Percentiles rank a stretch among this genome's conserved stretches.
These are phyloP conservation scores for Ophiosphaerella narmari DNA, from an alignment of 2,329 filamentous ascomycete genomes.

Conservation along the genomic window DNA sequence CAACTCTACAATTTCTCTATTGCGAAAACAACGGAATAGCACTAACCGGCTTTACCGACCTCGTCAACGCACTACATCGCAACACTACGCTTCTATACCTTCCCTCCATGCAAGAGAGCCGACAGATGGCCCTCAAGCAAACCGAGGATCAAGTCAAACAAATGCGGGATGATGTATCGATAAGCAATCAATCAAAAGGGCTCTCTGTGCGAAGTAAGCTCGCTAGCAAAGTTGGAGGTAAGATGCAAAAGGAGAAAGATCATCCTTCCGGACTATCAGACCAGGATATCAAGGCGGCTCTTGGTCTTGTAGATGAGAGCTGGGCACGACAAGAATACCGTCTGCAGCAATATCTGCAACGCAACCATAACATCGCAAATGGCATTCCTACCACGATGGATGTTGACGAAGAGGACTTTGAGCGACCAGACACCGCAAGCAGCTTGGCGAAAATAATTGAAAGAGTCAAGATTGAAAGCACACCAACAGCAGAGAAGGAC, in stretches of 20 bases:
- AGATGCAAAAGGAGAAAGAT: slow-evolving; percentile 28
- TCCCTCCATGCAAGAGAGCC: slow-evolving; percentile 66
- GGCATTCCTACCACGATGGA: slow-evolving; percentile 51
- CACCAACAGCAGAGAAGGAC: slow-evolving; percentile 49
- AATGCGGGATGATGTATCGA: slow-evolving; percentile 49
- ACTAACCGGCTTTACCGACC: slow-evolving; percentile 69
- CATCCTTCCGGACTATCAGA: slow-evolving; percentile 44
- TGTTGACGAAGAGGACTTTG: slow-evolving; percentile 53
- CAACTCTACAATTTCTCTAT: slow-evolving; percentile 65
- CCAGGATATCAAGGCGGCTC: slow-evolving; percentile 56
- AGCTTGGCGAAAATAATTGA: slow-evolving; percentile 51
- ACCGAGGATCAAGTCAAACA: slow-evolving; percentile 61
- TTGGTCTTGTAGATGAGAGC: slow-evolving; percentile 54
- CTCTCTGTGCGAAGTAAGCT: slow-evolving; percentile 42
- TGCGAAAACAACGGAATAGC: slow-evolving; percentile 75
- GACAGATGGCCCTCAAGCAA: slow-evolving; percentile 64
- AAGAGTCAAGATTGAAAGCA: slow-evolving; percentile 52
- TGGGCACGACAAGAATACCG: slow-evolving; percentile 56
- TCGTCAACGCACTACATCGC: slow-evolving; percentile 69
- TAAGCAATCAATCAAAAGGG: slow-evolving; percentile 32
- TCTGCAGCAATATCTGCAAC: slow-evolving; percentile 52
- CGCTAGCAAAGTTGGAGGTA: slow-evolving; percentile 36
- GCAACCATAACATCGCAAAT: slow-evolving; percentile 53
- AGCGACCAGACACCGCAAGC: slow-evolving; percentile 48
- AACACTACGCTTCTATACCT: slow-evolving; percentile 67